These are phyloP conservation scores for Verticillium albo-atrum DNA, from an alignment of 2,329 filamentous ascomycete genomes.

Conservation along the genomic window DNA sequence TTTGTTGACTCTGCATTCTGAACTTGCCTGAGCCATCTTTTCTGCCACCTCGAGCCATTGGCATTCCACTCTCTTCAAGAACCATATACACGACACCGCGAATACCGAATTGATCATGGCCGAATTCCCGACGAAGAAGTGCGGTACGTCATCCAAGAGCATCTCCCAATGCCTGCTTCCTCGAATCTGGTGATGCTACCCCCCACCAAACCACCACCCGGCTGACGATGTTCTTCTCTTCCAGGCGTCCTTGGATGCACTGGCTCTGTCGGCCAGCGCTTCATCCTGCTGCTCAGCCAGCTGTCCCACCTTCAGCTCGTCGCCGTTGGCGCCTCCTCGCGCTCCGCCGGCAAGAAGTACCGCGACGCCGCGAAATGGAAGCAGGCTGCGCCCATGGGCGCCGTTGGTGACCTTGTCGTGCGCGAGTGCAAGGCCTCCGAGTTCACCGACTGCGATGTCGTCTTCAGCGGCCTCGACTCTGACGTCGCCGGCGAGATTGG, in stretches of 20 bases:
- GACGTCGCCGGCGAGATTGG: slow-evolving; percentile 90
- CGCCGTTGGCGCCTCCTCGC: slow-evolving; percentile 82
- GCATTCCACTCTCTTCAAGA: neutral
- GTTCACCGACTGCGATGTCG: slow-evolving; percentile 85
- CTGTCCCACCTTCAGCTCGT: slow-evolving; percentile 86
- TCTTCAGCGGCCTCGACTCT: slow-evolving; percentile 89
- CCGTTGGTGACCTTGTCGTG: slow-evolving; percentile 76
- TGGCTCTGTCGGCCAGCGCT: slow-evolving; percentile 91
- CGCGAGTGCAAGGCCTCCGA: slow-evolving; percentile 78
- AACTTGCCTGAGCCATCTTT: neutral
- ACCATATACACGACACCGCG: neutral
- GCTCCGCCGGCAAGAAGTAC: slow-evolving; percentile 91
- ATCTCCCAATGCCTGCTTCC: slow-evolving; percentile 3
- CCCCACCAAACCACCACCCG: neutral
- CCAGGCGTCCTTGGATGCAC: slow-evolving; percentile 81
- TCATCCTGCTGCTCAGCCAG: slow-evolving; percentile 84
- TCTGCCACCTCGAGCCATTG: neutral
- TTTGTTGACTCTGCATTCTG: neutral
- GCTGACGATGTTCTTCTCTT: neutral
- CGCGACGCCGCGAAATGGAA: slow-evolving; percentile 94
- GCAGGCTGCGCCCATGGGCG: slow-evolving; percentile 78
- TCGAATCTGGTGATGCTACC: neutral
- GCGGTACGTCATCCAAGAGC: slow-evolving; percentile 37
- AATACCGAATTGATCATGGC: slow-evolving; percentile 11
- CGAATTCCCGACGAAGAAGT: slow-evolving; percentile 54